Evolutionary conservation across 169 alveolate species (phyloP), one percentile per base, ranked within the genome.

Genomic region (Plasmodium yoelii): DNA sequence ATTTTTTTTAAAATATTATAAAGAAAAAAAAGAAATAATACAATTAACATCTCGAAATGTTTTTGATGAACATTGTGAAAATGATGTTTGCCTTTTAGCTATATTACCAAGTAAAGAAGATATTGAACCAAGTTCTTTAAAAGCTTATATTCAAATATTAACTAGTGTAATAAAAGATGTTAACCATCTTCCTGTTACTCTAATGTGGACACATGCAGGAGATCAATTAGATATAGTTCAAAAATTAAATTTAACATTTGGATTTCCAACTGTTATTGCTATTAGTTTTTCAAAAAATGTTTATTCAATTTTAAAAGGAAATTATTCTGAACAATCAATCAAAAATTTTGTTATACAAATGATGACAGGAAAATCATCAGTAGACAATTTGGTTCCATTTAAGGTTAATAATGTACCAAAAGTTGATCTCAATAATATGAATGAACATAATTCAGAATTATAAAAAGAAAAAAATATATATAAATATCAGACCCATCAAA

Each of bases 151-250:
- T 39, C 88, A 92, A 10, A 71, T 72, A 51, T 73, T 96, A 53
- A 89, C 89, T 68, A 94, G 88, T 9, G 96, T 92, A 39, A 96
- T 96, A 26, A 92, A 95, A 87, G 92, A 87, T 13, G 73, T 93
- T 18, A 94, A 96, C 71, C 93, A 94, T 24, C 94, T 95, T 75
- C 97, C 98, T 8, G 93, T 97, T 28, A 84, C 90, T 12, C 94
- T 93, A 91, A 93, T 96, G 49, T 97, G 99, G 98, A 93, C 97
- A 56, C 93, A 94, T 75, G 99, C 98, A 49, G 98, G 98, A 12
- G 96, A 96, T 82, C 95, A 95, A 57, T 94, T 93, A 88, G 96
- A 96, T 28, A 80, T 97, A 46, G 98, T 96, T 77, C 95, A 94
- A 53, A 90, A 93, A 80, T 75, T 96, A n/a, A 94, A 95, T 46